Evolutionary conservation across 192 early-diverging fungal genomes (phyloP).

Genomic region (Mortierella claussenii): DNA sequence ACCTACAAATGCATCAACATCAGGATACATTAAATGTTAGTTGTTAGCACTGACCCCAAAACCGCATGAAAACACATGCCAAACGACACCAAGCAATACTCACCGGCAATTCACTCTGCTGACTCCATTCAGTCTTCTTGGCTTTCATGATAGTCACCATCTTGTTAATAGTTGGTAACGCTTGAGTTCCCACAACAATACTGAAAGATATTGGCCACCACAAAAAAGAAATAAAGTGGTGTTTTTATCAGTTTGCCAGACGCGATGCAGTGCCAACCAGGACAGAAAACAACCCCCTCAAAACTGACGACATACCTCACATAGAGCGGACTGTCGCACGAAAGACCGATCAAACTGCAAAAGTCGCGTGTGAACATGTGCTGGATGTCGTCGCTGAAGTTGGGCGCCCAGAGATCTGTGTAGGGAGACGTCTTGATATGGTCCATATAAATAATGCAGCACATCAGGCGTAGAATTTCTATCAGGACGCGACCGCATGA

Average conservation of each 20-base stretch:
- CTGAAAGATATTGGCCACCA: conserved; percentile 45
- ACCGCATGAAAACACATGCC: background rate
- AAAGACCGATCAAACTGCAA: conserved; percentile 77
- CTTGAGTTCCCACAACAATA: conserved; percentile 82
- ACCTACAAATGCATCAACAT: conserved; percentile 42
- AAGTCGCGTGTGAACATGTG: conserved; percentile 82
- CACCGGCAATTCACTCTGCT: conserved; percentile 90
- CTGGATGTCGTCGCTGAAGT: conserved; percentile 65
- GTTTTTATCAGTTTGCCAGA: too few relatives aligned
- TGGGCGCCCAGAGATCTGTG: conserved; percentile 53
- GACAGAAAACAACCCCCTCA: conserved; percentile 30
- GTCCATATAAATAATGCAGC: conserved; percentile 46
- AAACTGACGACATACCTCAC: conserved; percentile 61
- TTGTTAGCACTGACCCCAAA: background rate
- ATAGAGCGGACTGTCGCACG: conserved; percentile 78
- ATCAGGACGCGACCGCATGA: too few relatives aligned
- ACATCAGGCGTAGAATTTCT: conserved; percentile 64
- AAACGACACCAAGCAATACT: background rate
- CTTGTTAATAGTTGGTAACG: conserved; percentile 93
- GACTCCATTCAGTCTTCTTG: conserved; percentile 89
- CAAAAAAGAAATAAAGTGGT: too few relatives aligned
- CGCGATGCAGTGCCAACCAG: too few relatives aligned
- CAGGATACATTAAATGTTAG: background rate
- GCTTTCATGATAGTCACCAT: conserved; percentile 90
- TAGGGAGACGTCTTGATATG: conserved; percentile 55